Conservation (phyloP, 2,329 filamentous ascomycete genomes). For the Beauveria medogensis region DNA sequence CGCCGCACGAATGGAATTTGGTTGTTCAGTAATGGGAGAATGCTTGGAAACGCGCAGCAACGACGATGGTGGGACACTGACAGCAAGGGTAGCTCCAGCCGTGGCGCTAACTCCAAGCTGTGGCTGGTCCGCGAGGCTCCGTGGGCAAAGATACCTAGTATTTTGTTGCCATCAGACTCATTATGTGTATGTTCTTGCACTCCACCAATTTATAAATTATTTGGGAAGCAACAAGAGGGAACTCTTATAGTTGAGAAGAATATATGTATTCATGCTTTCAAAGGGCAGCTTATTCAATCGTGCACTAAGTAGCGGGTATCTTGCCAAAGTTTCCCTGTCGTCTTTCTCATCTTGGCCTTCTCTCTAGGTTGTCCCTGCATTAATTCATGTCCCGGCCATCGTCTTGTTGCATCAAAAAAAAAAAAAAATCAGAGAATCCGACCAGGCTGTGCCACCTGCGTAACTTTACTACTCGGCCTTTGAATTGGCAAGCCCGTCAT, state of each 20-base stretch:
- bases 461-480: neutral
- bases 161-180: no score
- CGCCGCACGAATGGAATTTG: conserved; percentile 10
- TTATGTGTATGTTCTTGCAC: no score
- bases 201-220: neutral
- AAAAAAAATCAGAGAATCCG: no score
- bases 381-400: neutral
- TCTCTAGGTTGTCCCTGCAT: neutral
- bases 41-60: neutral
- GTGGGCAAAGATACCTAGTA: neutral
- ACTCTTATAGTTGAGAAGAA: neutral
- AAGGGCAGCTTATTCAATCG: neutral
- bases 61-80: conserved; percentile 9
- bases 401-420: neutral
- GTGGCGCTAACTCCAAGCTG: neutral
- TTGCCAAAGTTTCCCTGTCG: neutral
- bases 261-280: neutral
- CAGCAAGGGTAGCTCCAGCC: conserved; percentile 8
- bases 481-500: conserved; percentile 21
- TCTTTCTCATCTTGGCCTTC: neutral
- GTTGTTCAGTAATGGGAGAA: neutral
- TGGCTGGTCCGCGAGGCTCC: neutral
- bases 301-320: conserved; percentile 7
- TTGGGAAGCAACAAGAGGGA: neutral
- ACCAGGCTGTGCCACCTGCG: neutral